Conservation (phyloP, 495 filamentous ascomycete species). For the Penicillium verhagenii region DNA sequence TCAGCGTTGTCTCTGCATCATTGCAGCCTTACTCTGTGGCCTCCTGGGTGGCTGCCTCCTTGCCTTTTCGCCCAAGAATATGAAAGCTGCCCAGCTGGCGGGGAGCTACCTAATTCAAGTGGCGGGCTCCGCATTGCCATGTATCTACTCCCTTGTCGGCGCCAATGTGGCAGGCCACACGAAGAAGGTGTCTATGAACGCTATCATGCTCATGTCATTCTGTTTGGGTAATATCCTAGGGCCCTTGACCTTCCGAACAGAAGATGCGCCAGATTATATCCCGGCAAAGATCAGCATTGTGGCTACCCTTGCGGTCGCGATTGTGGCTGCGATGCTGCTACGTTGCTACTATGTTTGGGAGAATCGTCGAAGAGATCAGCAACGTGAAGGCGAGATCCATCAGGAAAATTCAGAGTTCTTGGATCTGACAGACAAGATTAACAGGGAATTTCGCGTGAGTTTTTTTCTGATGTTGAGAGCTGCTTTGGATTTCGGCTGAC, state of each 20-base stretch:
- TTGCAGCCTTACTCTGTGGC: constrained; percentile 33
- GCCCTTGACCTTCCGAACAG: constrained; percentile 51
- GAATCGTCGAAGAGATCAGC: constrained; percentile 39
- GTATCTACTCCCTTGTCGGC: constrained; percentile 43
- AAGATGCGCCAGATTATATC: constrained; percentile 46
- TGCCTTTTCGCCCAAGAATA: constrained; percentile 48
- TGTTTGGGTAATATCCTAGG: constrained; percentile 61
- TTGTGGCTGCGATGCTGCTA: constrained; percentile 35
- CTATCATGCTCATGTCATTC: constrained; percentile 58
- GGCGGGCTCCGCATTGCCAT: constrained; percentile 36
- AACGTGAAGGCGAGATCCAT: constrained; percentile 12
- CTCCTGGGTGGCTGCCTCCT: constrained; percentile 59
- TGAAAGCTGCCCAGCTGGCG: constrained; percentile 34
- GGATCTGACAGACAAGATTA: constrained; percentile 39
- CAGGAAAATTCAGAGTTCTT: constrained; percentile 31
- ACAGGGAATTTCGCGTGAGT: constrained; percentile 33
- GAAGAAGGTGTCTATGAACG: constrained; percentile 55
- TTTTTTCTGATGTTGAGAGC: constrained; percentile 31
- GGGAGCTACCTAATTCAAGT: constrained; percentile 42
- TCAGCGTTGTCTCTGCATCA: constrained; percentile 51
- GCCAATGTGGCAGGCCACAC: constrained; percentile 50
- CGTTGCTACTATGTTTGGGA: constrained; percentile 45
- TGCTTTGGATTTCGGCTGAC: constrained; percentile 5
- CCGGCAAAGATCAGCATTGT: constrained; percentile 64
- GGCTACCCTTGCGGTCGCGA: constrained; percentile 43